Conservation (phyloP, 2,329 filamentous ascomycete genomes). For the Botrytis deweyae region DNA sequence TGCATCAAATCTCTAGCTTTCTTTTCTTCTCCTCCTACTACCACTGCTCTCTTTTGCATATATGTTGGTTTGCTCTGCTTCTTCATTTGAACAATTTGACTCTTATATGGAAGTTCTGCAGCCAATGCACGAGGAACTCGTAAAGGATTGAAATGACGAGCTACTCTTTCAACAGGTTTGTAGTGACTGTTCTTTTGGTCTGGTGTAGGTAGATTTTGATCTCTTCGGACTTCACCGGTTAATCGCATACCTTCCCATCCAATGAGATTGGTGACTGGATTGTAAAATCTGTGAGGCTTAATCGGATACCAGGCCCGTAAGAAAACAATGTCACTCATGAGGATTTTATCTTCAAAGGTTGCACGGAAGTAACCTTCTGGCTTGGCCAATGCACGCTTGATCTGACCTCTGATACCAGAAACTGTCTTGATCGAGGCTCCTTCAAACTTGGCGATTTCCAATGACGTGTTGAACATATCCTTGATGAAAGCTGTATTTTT, state of each 20-base stretch:
- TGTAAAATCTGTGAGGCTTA: constrained; percentile 94
- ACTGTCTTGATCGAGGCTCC: constrained; percentile 95
- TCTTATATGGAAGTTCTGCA: constrained; percentile 85
- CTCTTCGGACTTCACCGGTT: constrained; percentile 85
- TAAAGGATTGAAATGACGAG: constrained; percentile 73
- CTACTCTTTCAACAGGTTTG: constrained; percentile 63
- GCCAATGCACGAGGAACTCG: constrained; percentile 76
- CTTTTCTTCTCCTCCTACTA: constrained; percentile 82
- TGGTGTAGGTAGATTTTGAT: constrained; percentile 72
- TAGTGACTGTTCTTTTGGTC: constrained; percentile 83
- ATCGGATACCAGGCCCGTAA: constrained; percentile 95
- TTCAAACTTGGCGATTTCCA: constrained; percentile 98
- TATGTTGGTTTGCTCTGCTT: constrained; percentile 82
- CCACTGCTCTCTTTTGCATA: constrained; percentile 92
- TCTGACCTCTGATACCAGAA: constrained; percentile 91
- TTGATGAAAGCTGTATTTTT: constrained; percentile 99
- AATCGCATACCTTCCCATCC: constrained; percentile 92
- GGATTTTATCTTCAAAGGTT: constrained; percentile 97
- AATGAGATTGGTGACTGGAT: constrained; percentile 89
- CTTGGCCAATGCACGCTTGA: constrained; percentile 91
- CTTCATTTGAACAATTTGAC: constrained; percentile 80
- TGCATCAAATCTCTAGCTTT: constrained; percentile 85
- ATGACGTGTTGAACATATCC: constrained; percentile 91
- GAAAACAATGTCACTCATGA: constrained; percentile 96
- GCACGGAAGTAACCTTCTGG: constrained; percentile 95